phyloP scores from a whole-genome alignment of 805 yeast species.

The Torulaspora maleeae region DNA sequence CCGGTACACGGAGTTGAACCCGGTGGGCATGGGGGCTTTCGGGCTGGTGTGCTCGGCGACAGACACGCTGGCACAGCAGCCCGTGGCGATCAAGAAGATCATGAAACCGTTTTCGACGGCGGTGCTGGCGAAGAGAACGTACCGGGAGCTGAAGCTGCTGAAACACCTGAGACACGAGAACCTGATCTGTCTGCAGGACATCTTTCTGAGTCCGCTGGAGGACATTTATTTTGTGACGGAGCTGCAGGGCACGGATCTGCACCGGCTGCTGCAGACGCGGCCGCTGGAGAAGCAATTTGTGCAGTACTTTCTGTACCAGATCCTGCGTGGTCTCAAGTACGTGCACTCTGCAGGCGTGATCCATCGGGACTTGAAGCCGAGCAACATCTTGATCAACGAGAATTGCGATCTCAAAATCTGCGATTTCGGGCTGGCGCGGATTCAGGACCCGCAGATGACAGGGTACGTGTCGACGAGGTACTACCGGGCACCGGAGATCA shows the following conservation, averaged over 20 bases:
- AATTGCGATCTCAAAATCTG: constrained; percentile 88
- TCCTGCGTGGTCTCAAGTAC: constrained; percentile 80
- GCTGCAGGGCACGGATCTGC: constrained; percentile 93
- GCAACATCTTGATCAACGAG: constrained; percentile 79
- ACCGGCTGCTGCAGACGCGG: constrained; percentile 81
- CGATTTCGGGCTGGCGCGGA: constrained; percentile 92
- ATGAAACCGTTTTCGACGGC: constrained; percentile 97
- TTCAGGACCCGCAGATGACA: constrained; percentile 98
- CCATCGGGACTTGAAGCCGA: constrained; percentile 84
- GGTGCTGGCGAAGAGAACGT: constrained; percentile 92
- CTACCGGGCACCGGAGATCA: constrained; percentile 96
- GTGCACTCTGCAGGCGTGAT: constrained; percentile 91
- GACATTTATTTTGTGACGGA: constrained; percentile 96
- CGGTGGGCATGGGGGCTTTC: constrained; percentile 99
- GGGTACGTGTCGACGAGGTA: constrained; percentile 95
- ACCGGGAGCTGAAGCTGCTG: constrained; percentile 87
- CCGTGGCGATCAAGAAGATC: constrained; percentile 95
- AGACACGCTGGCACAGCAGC: constrained; percentile 84
- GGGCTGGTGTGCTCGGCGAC: constrained; percentile 96
- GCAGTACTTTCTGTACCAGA: constrained; percentile 94
- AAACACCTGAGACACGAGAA: constrained; percentile 95
- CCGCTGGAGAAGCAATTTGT: constrained; percentile 95
- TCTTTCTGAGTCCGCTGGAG: constrained; percentile 88
- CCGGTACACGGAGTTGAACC: constrained; percentile 85
- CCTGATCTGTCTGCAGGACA: constrained; percentile 86